A percentile compares a stretch with the other conserved stretches of the same genome.
phyloP scores from a whole-genome alignment of 140 eudicot species.

The Bidens hawaiensis region DNA sequence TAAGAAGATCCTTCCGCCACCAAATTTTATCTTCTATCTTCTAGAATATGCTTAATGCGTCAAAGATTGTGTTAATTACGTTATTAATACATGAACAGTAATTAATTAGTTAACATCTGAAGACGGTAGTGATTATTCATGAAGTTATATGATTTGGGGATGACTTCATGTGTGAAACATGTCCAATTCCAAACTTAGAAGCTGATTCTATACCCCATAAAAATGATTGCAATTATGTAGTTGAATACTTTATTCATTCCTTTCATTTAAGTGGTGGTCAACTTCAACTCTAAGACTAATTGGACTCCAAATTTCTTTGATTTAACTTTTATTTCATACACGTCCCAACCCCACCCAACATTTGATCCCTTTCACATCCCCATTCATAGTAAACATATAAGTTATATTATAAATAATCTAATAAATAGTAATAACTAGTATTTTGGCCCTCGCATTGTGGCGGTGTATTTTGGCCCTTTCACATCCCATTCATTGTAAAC shows the following conservation, averaged over 20 bases:
- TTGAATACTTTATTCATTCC: background rate
- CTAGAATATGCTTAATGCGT: too few species aligned
- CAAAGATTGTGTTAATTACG: too few species aligned
- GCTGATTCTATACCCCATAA: constrained; percentile 3
- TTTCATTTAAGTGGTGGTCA: constrained; percentile 3
- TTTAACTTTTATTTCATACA: background rate
- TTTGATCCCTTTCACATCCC: constrained; percentile 3
- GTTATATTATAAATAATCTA: too few species aligned
- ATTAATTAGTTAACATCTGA: background rate
- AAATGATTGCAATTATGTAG: background rate
- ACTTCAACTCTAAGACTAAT: background rate
- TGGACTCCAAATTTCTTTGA: background rate
- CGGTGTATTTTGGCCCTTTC: too few species aligned
- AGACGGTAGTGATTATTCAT: background rate
- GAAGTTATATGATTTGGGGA: background rate
- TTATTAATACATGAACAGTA: background rate
- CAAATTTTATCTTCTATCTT: background rate
- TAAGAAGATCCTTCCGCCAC: background rate
- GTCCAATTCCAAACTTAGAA: background rate
- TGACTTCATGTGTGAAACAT: background rate
- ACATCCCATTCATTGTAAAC: background rate
- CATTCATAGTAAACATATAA: background rate
- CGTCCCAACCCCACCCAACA: background rate
- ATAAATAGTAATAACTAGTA: too few species aligned
- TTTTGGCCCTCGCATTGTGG: too few species aligned